Base-by-base conservation (phyloP, 1,284 basidiomycete species). In the Ustilago esculenta region DNA sequence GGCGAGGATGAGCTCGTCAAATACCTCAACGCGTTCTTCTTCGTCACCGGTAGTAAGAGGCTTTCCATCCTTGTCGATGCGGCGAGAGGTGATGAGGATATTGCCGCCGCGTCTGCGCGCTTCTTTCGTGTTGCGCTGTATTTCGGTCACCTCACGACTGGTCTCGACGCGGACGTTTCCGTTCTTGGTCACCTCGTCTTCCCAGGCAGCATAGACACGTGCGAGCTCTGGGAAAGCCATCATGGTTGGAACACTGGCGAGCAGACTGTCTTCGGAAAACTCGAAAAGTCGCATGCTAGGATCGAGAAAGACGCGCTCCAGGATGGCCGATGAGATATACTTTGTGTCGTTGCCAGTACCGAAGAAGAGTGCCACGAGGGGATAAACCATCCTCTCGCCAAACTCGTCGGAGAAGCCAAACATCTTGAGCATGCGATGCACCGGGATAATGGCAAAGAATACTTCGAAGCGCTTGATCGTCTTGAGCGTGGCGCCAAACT, bases 331-430 rank as follows among this genome's bases (percentile, higher is more conserved):
- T 0, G 86, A 86, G 41, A 88, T 85, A 72, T 86, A 86, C 15
- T 86, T 86, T 3, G 86, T 88, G 68, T 87, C 86, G 67, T 88
- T 88, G 1, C 87, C 86, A n/a, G 87, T 87, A 17, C 86, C 87
- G 85, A 87, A 81, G 80, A 87, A 88, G 32, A 88, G 82, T 1
- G 87, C 86, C 9, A 87, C 85, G 11, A 87, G 83, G 3, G 87
- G 86, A 61, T 86, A 87, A 6, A 88, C 85, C 82, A 87, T 86
- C 32, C 84, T 82, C 61, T 88, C 86, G 4, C 86, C 86, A 68
- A 88, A 88, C 54, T 85, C 86, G 43, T 73, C 65, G 2, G 68
- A 65, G 48, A 73, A 79, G 11, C 73, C 65, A 46, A 79, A 77
- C 53, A 79, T 49, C 42, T 60, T 64, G 25, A 79, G 48, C 75